These are phyloP conservation scores for Pterula multifida DNA, from an alignment of 1,284 basidiomycete genomes.

Conservation along the genomic window DNA sequence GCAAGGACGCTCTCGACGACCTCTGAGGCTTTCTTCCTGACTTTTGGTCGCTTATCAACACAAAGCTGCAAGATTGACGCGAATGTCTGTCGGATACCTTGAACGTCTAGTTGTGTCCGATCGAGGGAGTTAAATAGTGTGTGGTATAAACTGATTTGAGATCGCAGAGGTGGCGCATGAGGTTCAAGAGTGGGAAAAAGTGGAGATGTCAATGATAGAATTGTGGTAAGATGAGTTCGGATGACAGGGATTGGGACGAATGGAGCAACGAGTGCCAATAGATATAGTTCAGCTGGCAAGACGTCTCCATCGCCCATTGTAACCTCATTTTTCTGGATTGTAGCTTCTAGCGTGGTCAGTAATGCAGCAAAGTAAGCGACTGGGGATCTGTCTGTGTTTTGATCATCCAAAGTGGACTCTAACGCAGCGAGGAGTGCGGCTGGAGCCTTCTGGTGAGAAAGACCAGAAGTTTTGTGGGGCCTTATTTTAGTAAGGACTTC, in stretches of 20 bases:
- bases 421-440: conserved; percentile 84
- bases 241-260: conserved; percentile 70
- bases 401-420: conserved; percentile 80
- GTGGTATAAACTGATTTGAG: conserved; percentile 66
- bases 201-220: conserved; percentile 65
- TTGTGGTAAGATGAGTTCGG: conserved; percentile 50
- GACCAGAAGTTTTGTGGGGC: conserved; percentile 71
- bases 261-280: conserved; percentile 70
- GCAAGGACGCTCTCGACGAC: conserved; percentile 68
- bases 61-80: conserved; percentile 73
- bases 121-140: conserved; percentile 57
- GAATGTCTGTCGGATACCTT: conserved; percentile 65
- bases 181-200: conserved; percentile 56
- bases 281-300: conserved; percentile 79
- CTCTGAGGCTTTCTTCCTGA: conserved; percentile 85
- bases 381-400: conserved; percentile 54
- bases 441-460: conserved; percentile 83
- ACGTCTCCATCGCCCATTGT: conserved; percentile 69
- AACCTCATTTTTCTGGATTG: conserved; percentile 50
- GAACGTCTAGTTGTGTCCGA: conserved; percentile 54
- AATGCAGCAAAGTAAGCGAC: conserved; percentile 88
- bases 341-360: conserved; percentile 68
- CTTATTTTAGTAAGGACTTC: conserved; percentile 76
- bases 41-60: conserved; percentile 87
- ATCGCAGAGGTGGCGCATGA: conserved; percentile 63